A percentile compares a stretch with the other conserved stretches of the same genome.
Conservation (phyloP, 2,329 filamentous ascomycete genomes). For the Ambrosiella xylebori region DNA sequence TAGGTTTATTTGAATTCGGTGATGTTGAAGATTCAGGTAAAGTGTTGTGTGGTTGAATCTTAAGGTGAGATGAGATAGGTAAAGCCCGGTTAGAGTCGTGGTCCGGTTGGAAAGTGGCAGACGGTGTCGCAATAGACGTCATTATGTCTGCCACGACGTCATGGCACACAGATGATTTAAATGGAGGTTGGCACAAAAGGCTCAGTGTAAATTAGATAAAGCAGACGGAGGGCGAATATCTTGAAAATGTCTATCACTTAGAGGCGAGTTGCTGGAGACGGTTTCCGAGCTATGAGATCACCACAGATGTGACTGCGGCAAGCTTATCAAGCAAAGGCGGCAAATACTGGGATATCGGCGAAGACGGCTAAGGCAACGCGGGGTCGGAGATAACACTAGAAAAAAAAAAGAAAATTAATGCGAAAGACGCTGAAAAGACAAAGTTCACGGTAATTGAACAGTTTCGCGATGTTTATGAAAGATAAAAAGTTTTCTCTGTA, state of each 20-base stretch:
- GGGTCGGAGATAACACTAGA: too few species aligned
- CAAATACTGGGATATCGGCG: neutral
- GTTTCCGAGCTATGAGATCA: neutral
- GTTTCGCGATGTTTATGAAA: neutral
- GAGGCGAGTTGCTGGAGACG: neutral
- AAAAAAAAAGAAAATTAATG: neutral
- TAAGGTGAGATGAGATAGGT: neutral
- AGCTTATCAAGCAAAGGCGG: neutral
- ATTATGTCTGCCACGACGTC: neutral
- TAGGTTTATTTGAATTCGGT: neutral
- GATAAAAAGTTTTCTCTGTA: neutral
- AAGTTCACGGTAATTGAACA: neutral
- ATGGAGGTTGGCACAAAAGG: neutral
- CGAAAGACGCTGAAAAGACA: neutral
- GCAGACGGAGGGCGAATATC: too few species aligned
- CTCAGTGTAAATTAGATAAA: neutral
- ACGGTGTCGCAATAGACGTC: constrained; percentile 14
- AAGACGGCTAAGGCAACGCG: too few species aligned
- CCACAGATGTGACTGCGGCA: neutral
- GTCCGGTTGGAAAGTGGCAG: constrained; percentile 52
- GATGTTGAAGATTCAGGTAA: neutral
- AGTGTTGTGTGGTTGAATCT: neutral
- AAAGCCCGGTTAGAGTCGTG: constrained; percentile 22
- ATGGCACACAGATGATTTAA: neutral
- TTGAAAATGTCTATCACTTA: neutral